Conservation (phyloP, 345 rosid species). For the Populus euphratica region DNA sequence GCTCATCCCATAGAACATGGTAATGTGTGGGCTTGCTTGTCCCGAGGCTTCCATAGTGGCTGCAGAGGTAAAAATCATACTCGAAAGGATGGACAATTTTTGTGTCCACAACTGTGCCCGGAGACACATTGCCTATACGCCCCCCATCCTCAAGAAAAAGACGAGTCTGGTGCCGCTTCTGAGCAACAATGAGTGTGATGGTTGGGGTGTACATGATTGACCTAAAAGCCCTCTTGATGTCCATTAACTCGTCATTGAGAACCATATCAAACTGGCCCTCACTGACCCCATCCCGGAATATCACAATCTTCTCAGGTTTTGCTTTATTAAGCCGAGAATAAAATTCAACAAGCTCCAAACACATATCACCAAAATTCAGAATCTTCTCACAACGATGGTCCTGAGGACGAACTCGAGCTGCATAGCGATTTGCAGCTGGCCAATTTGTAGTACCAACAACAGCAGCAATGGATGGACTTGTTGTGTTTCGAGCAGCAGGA, state of each 20-base stretch:
- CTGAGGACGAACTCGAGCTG: slow-evolving; percentile 67
- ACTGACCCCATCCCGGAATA: slow-evolving; percentile 84
- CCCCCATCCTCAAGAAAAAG: slow-evolving; percentile 56
- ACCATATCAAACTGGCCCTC: slow-evolving; percentile 91
- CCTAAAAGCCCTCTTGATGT: slow-evolving; percentile 44
- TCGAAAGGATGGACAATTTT: slow-evolving; percentile 65
- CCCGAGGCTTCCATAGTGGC: slow-evolving; percentile 75
- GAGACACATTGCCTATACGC: slow-evolving; percentile 51
- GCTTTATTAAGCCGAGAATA: slow-evolving; percentile 39
- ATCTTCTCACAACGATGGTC: slow-evolving; percentile 62
- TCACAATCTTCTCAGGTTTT: slow-evolving; percentile 57
- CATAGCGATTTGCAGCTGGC: slow-evolving; percentile 84
- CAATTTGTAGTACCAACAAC: slow-evolving; percentile 81
- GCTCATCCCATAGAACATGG: slow-evolving; percentile 70
- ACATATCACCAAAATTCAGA: slow-evolving; percentile 55
- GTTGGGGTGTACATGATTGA: slow-evolving; percentile 46
- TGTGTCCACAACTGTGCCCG: slow-evolving; percentile 80
- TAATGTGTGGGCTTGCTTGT: slow-evolving; percentile 91
- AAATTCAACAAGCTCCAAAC: slow-evolving; percentile 57
- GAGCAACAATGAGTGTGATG: slow-evolving; percentile 69
- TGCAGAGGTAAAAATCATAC: slow-evolving; percentile 70
- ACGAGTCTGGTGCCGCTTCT: slow-evolving; percentile 79
- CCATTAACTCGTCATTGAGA: slow-evolving; percentile 56
- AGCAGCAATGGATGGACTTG: slow-evolving; percentile 79
- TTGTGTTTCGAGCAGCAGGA: slow-evolving; percentile 49